Evolutionary conservation across 371 early-diverging fungal genomes (phyloP), one percentile per base, ranked within the genome.

Genomic region (Apophysomyces elegans): DNA sequence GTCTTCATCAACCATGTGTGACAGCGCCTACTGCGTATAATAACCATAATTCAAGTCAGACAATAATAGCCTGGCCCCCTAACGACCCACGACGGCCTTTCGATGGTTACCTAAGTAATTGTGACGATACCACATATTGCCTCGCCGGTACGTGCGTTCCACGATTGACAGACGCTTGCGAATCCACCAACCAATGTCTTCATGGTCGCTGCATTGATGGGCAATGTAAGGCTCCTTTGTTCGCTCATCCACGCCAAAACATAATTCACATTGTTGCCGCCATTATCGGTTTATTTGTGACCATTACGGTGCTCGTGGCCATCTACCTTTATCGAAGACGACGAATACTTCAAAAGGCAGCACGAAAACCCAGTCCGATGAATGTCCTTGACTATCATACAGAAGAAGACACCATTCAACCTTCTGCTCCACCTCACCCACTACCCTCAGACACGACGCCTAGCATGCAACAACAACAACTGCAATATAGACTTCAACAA

Each of bases 401-500:
- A 18, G 21, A 56, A 32, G 63, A 57, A 38, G 45, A 37, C n/a
- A 46, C 21, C 14, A 16, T 37, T 0, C 57, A 54, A 32, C 57
- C 56, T 35, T 47, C 56, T 56, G 47, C 38, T 46, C 56, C 58
- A 12, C 54, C 37, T 21, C 60, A 62, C 32, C 32, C 32, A 26
- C 32, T 26, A 13, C 13, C 41, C 13, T 41, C 41, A 41, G 41
- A 41, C n/a, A 41, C 59, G 35, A 72, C 68, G 2, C 72, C 72
- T 14, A 56, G 62, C n/a, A 67, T 67, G 67, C 72, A 72, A 56
- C 72, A 72, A 45, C 58, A 59, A 38, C 64, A 67, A 37, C 62
- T 72, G n/a, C 72, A 67, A n/a, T 67, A 65, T 61, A 67, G 64
- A 18, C 63, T 72, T 18, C 68, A 72, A 50, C 72, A 59, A 14